Conservation (phyloP, 108 stramenopile species). For the Nitzschia sp. region DNA sequence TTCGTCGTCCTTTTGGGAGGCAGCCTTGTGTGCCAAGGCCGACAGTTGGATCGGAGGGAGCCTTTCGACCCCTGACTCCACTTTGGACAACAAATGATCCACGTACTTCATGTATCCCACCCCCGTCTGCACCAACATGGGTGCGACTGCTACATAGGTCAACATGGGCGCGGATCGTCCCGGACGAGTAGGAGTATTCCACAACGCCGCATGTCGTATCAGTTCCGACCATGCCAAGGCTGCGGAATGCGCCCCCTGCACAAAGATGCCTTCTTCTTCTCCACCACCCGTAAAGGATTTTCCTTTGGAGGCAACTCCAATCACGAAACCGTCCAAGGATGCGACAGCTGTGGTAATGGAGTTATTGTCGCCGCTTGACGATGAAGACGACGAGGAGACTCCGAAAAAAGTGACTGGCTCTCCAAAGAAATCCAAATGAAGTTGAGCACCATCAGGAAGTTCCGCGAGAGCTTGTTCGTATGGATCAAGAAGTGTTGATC, state of each 20-base stretch:
- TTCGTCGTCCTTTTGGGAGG: constrained; percentile 30
- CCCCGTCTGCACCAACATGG: constrained; percentile 73
- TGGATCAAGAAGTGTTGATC: constrained; percentile 18
- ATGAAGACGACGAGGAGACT: constrained; percentile 4
- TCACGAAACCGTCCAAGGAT: constrained; percentile 63
- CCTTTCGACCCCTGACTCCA: constrained; percentile 27
- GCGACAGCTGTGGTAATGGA: constrained; percentile 43
- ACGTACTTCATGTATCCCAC: constrained; percentile 56
- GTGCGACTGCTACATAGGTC: constrained; percentile 70
- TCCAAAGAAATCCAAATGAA: constrained; percentile 78
- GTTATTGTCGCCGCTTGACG: not conserved
- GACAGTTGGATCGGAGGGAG: constrained; percentile 33
- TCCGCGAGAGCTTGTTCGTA: constrained; percentile 20
- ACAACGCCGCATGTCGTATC: constrained; percentile 48
- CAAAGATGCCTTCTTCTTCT: constrained; percentile 68
- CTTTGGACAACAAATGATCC: constrained; percentile 49
- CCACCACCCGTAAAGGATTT: constrained; percentile 66
- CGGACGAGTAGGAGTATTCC: constrained; percentile 57
- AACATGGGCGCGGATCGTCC: constrained; percentile 62
- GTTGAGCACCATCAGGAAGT: constrained; percentile 37
- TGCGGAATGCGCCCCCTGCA: constrained; percentile 64
- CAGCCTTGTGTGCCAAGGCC: constrained; percentile 49
- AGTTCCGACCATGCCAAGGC: constrained; percentile 74
- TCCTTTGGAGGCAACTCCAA: constrained; percentile 69
- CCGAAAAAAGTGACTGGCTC: constrained; percentile 72